Percentiles rank a stretch among this genome's conserved stretches.
Conservation (phyloP, 2,329 filamentous ascomycete species). For the Sordariomycetes sp. region DNA sequence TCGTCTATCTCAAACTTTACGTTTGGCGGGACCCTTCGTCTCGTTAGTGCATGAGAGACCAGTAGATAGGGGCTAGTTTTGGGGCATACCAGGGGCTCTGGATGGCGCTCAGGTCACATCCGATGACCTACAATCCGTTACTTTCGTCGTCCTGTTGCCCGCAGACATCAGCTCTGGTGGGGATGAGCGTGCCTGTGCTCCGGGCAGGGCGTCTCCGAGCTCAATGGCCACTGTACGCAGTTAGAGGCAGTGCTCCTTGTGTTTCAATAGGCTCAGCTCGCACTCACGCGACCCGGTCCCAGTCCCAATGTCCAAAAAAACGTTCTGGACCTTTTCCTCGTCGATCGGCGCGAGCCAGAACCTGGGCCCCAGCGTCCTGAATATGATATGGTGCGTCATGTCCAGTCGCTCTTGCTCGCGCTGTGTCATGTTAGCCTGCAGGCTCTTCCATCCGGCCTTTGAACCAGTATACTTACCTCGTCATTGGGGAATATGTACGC, state of each 20-base stretch:
- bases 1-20: constrained; percentile 44
- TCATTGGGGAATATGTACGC: neutral
- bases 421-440: neutral
- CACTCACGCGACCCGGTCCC: constrained; percentile 11
- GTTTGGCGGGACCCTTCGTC: constrained; percentile 36
- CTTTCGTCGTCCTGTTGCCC: neutral
- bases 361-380: constrained; percentile 24
- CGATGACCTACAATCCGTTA: constrained; percentile 7
- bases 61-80: neutral
- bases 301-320: constrained; percentile 13
- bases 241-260: neutral
- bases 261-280: neutral
- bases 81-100: constrained; percentile 9
- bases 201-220: constrained; percentile 12
- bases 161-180: neutral
- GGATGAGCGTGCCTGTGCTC: constrained; percentile 7
- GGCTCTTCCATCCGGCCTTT: neutral
- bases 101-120: constrained; percentile 14
- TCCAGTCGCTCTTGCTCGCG: constrained; percentile 38
- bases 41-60: neutral
- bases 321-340: constrained; percentile 7
- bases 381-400: constrained; percentile 37
- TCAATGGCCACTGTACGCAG: constrained; percentile 28
- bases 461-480: neutral
- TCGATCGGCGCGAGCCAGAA: constrained; percentile 15